These are phyloP conservation scores for Kwoniella sp. DNA, from an alignment of 768 basidiomycete species.

Conservation along the genomic window DNA sequence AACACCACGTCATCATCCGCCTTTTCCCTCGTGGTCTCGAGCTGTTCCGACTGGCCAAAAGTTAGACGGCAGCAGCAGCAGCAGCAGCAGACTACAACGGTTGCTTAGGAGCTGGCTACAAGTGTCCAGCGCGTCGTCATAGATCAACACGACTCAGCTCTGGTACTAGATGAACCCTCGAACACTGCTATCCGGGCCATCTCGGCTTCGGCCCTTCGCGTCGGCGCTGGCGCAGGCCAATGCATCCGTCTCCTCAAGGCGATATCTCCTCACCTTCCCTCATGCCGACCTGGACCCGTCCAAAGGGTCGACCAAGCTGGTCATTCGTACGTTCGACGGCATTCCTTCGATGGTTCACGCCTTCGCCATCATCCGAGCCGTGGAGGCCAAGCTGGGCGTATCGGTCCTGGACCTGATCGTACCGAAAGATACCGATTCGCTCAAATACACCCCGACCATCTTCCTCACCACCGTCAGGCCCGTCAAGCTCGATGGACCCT, in stretches of 20 bases:
- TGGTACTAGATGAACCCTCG: constrained; percentile 14
- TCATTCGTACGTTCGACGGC: constrained; percentile 9
- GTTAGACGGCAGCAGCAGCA: too few relatives aligned
- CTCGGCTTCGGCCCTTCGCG: neutral
- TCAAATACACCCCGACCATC: constrained; percentile 2
- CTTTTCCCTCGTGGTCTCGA: too few relatives aligned
- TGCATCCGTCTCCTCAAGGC: neutral
- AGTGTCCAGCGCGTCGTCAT: too few relatives aligned
- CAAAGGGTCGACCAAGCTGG: constrained; percentile 17
- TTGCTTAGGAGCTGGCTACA: too few relatives aligned
- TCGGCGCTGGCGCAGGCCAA: neutral
- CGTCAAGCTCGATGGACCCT: constrained; percentile 1
- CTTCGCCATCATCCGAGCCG: constrained; percentile 27
- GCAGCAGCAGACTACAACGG: too few relatives aligned
- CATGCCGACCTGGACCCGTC: constrained; percentile 20
- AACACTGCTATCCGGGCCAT: constrained; percentile 6
- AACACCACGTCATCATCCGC: too few relatives aligned
- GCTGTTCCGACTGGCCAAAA: too few relatives aligned
- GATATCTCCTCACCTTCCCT: constrained; percentile 11
- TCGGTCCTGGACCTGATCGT: constrained; percentile 20
- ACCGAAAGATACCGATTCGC: constrained; percentile 14
- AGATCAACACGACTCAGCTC: too few relatives aligned
- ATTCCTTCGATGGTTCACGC: constrained; percentile 24
- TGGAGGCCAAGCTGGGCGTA: constrained; percentile 26
- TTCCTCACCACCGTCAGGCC: constrained; percentile 25